Conservation (phyloP, 164 flowering plant genomes). For the Piper betle region DNA sequence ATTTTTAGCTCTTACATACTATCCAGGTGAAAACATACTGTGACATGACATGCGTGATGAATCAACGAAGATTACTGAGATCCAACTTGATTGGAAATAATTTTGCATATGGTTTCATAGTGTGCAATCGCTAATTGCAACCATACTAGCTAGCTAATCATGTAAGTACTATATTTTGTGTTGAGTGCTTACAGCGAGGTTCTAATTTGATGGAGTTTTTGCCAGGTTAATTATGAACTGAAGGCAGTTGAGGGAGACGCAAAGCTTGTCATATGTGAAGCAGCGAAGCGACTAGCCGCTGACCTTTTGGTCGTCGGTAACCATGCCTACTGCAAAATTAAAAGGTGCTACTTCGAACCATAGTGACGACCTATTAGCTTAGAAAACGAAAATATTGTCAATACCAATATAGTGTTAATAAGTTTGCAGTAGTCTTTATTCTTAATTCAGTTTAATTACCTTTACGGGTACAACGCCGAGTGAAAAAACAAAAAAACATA, state of each 20-base stretch:
- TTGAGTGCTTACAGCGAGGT: neutral
- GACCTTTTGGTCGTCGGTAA: conserved; percentile 11
- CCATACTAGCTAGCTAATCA: neutral
- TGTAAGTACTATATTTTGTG: neutral
- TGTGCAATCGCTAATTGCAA: neutral
- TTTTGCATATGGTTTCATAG: too few relatives aligned
- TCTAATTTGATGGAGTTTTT: neutral
- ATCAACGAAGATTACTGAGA: neutral
- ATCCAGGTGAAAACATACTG: neutral
- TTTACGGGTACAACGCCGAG: too few relatives aligned
- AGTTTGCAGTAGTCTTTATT: too few relatives aligned
- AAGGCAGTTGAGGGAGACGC: conserved; percentile 10
- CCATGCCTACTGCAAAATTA: conserved; percentile 6
- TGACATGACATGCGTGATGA: neutral
- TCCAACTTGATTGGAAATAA: neutral
- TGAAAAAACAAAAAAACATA: too few relatives aligned
- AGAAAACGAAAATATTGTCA: neutral
- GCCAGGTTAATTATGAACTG: conserved; percentile 11
- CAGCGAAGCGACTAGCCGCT: conserved; percentile 7
- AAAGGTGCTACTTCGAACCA: conserved; percentile 3
- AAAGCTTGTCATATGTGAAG: conserved; percentile 10
- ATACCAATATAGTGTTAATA: neutral
- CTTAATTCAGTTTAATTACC: too few relatives aligned
- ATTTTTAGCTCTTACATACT: neutral
- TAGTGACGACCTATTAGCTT: neutral